Percentiles rank a stretch among this genome's conserved stretches.
phyloP scores from a whole-genome alignment of 1,284 basidiomycete species.

The Marasmius oreades region DNA sequence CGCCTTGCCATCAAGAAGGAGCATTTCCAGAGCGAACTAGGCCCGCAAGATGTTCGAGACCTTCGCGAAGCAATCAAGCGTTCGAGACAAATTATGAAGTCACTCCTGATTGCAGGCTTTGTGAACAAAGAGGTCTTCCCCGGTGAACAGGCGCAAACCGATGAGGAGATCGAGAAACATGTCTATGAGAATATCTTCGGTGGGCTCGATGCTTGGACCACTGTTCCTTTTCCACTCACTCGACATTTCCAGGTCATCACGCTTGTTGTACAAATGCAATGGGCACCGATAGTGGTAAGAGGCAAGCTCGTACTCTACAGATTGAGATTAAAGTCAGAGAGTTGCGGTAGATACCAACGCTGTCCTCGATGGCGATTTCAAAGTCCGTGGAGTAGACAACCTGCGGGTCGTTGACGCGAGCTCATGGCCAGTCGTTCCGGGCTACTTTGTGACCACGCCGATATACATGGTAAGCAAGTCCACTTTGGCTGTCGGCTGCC shows the following conservation, averaged over 20 bases:
- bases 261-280: constrained; percentile 30
- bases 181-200: constrained; percentile 25
- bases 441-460: constrained; percentile 28
- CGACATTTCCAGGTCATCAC: constrained; percentile 23
- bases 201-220: constrained; percentile 3
- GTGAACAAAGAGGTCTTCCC: constrained; percentile 24
- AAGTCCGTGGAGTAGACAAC: constrained; percentile 23
- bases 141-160: constrained; percentile 18
- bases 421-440: constrained; percentile 27
- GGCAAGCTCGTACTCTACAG: not conserved
- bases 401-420: constrained; percentile 29
- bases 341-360: constrained; percentile 22
- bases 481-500: not conserved
- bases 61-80: constrained; percentile 25
- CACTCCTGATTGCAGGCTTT: constrained; percentile 18
- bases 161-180: constrained; percentile 23
- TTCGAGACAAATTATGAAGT: constrained; percentile 21
- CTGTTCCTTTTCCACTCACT: not conserved
- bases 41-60: constrained; percentile 21
- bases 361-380: constrained; percentile 28
- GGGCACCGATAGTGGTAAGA: constrained; percentile 21
- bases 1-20: constrained; percentile 25
- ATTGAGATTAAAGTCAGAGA: too few relatives aligned
- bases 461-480: constrained; percentile 25
- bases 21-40: constrained; percentile 24